Base-by-base conservation (phyloP, 768 basidiomycete species). In the Boletus sensibilis region DNA sequence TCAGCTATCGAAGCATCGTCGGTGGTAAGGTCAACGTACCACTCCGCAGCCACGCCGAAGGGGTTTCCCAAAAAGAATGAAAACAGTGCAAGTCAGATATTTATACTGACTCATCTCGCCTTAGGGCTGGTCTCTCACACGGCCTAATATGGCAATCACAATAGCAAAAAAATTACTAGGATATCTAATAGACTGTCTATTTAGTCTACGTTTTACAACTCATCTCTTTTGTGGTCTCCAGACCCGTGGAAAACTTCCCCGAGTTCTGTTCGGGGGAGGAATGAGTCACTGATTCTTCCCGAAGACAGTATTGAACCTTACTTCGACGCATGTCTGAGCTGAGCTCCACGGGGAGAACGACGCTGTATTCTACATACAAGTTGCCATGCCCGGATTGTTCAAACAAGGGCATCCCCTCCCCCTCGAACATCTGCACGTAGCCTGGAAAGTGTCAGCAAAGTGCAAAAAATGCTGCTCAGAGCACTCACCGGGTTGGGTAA, bases 341-440 rank as follows among this genome's bases (percentile, higher is more conserved):
- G 34, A 99, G 72, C 52, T 87, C 80, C 47, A 81, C 74, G 4
- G 97, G 97, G 52, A 99, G 74, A 18, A 98, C 87, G 47, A 99
- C 92, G 54, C 83, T 92, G 74, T 96, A 99, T 72, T 98, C 95
- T 51, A 99, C 80, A 64, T 84, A 98, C 45, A 99, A 76, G 69
- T 96, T 87, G 16, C 97, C 97, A 59, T 84, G 78, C 21, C 73
- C 68, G 11, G 76, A 73, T 56, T 77, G 72, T 54, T 83, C 82
- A 65, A 82, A 87, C 37, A 85, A 68, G 1, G 92, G 89, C 88
- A 98, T 93, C 5, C 97, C 97, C 70, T 99, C 93, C 29, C 83
- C 93, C 59, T 86, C 81, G 53, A 98, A 79, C 13, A 80, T 82
- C 68, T 98, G 89, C 9, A 98, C 92, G 68, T 85, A 90, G 11